Evolutionary conservation across 169 alveolate species (phyloP), one percentile per base, ranked within the genome.

Genomic region (Eimeria brunetti): DNA sequence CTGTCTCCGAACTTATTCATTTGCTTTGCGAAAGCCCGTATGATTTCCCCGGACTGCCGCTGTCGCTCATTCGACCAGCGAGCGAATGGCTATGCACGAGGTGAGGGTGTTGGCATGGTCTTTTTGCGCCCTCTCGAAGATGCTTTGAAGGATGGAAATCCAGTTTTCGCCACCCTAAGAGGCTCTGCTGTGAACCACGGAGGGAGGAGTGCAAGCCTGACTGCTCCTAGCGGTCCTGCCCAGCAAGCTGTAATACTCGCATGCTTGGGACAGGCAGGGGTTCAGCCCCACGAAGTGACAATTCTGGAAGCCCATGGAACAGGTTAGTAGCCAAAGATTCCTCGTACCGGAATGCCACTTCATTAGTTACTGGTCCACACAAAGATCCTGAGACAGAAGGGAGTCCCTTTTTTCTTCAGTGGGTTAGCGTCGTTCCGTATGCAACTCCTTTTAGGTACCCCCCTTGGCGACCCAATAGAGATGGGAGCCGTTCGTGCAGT

Each of bases 21-120:
- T 49, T 97, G 97, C 36, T 96, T 94, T 41, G 64, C 96, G 36
- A 96, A 96, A 46, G 97, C 97, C 41, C 94, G 97, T 51, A 96
- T 96, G 97, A 96, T 96, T 3, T 96, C 97, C 9, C 88, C 91
- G 1, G 97, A 95, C 94, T 96, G 97, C 53, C 95, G 98, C 44
- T 97, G 98, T 78, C 97, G 97, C 88, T 94, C 98, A 46, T 97
- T 97, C 76, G 98, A 97, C 89, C 89, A 95, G 20, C 80, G 97
- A 16, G 98, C 98, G 51, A 96, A 97, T 71, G 98, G 98, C 53
- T 97, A 96, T 91, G 98, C 97, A 22, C 95, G 98, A 20, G 98
- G 98, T 33, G 98, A 97, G 84, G 98, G 98, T 9, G 95, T 94
- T 16, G 98, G 97, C 7, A 96, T 95, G 12, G 89, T 97, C 53